Base-by-base conservation (phyloP, 805 yeast species). In the Metschnikowia arizonensis region DNA sequence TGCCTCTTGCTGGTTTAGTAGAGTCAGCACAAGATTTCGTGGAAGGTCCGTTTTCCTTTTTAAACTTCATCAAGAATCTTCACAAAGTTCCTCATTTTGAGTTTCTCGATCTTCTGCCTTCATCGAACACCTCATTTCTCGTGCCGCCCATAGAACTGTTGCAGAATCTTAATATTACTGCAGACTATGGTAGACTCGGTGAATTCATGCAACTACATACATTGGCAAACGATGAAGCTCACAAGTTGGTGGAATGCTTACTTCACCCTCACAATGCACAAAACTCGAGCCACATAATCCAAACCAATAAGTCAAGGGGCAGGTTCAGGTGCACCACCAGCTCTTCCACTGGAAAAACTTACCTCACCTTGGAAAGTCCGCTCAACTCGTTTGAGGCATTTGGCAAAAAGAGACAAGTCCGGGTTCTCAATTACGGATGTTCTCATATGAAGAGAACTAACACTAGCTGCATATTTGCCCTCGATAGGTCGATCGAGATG, bases 121-220 rank as follows among this genome's bases (percentile, higher is more conserved):
- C 40, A 73, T 37, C 49, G 6, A 70, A 59, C 3, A 69, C 56
- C 45, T 86, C 97, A 0, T 61, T 89, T n/a, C 62, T 90, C 21
- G 76, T 88, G 0, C 97, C 98, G 0, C 73, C 83, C 0, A 65
- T 78, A 2, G 73, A 74, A 14, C 78, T 88, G 0, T 60, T 88
- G 47, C 53, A 59, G 8, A 65, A 72, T 49, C 79, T 73, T 29
- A 83, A 79, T 52, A 72, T 77, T 43, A 74, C 78, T 23, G 55
- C 65, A 4, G 64, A 64, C 25, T 68, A 68, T 36, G 60, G 64
- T 1, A 68, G 72, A 14, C 61, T 88, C 26, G 69, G 70, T 33
- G 73, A 77, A 11, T 76, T 89, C 47, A 65, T 87, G 31, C 75
- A 74, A 41, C 65, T 87, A 40, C 98, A 90, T 60, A 67, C 88